These are phyloP conservation scores for Citrullus colocynthis DNA, from an alignment of 306 rosid genomes.

Conservation along the genomic window DNA sequence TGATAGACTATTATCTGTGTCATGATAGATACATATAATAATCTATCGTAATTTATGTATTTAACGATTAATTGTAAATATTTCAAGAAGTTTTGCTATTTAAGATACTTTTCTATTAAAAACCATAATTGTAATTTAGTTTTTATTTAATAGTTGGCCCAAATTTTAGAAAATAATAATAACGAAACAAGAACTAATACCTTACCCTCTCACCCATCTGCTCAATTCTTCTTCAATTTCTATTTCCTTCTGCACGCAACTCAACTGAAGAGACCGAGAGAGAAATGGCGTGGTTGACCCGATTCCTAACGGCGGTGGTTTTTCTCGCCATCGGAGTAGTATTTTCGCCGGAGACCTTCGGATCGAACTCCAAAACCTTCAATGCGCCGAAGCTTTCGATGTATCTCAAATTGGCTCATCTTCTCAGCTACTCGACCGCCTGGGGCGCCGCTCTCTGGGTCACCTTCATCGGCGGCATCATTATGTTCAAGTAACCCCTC, in stretches of 20 bases:
- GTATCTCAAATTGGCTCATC: constrained; percentile 76
- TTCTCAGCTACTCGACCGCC: constrained; percentile 80
- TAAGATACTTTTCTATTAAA: no score
- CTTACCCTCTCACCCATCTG: background rate
- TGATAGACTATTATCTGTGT: no score
- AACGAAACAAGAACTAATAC: background rate
- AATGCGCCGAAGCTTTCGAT: constrained; percentile 33
- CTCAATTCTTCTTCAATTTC: background rate
- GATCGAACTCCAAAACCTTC: constrained; percentile 46
- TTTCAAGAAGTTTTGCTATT: no score
- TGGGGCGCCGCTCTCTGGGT: constrained; percentile 95
- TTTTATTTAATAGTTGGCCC: background rate
- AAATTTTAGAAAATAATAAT: background rate
- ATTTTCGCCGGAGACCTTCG: constrained; percentile 79
- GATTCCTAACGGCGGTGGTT: constrained; percentile 57
- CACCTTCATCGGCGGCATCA: constrained; percentile 94
- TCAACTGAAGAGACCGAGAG: background rate
- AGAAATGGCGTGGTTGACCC: constrained; percentile 70
- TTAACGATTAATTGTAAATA: no score
- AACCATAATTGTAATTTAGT: no score
- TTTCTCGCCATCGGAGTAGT: constrained; percentile 84
- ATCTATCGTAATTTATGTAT: no score
- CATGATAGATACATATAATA: no score
- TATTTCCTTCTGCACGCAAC: background rate
- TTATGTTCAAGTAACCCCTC: constrained; percentile 72